Conservation (phyloP, 202 grass and related monocot species). For the Hordeum pubiflorum region DNA sequence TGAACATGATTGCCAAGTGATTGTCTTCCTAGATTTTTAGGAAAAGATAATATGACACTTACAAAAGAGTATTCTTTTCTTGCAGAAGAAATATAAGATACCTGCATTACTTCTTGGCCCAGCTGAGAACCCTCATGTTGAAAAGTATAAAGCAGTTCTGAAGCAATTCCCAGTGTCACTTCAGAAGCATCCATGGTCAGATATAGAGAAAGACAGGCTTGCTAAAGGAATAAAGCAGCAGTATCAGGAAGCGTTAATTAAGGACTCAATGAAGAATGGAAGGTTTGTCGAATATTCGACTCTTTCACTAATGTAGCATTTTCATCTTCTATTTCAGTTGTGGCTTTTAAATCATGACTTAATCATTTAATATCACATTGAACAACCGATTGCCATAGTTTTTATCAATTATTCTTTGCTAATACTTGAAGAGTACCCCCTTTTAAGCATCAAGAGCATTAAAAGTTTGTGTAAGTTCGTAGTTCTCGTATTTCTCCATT, state of each 20-base stretch:
- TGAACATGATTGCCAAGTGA: neutral
- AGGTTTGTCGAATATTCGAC: constrained; percentile 35
- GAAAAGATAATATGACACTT: neutral
- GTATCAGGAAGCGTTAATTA: constrained; percentile 79
- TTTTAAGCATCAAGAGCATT: neutral
- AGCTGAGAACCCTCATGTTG: constrained; percentile 54
- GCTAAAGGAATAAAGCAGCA: constrained; percentile 91
- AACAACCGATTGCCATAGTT: neutral
- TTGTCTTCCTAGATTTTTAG: neutral
- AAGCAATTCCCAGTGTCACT: constrained; percentile 64
- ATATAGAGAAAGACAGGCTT: constrained; percentile 67
- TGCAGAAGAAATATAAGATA: constrained; percentile 43
- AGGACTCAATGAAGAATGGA: constrained; percentile 59
- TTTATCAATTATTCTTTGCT: neutral
- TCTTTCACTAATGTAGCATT: neutral
- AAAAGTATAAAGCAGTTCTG: constrained; percentile 54
- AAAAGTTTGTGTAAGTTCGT: constrained; percentile 13
- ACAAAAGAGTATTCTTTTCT: constrained; percentile 2
- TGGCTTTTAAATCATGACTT: neutral
- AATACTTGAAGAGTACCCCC: neutral
- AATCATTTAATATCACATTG: neutral
- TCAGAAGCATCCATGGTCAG: constrained; percentile 64
- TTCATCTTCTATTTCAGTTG: neutral
- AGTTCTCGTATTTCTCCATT: neutral
- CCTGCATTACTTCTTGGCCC: constrained; percentile 67